Evolutionary conservation across 1,284 basidiomycete genomes (phyloP).

Genomic region (Cronartium quercuum): DNA sequence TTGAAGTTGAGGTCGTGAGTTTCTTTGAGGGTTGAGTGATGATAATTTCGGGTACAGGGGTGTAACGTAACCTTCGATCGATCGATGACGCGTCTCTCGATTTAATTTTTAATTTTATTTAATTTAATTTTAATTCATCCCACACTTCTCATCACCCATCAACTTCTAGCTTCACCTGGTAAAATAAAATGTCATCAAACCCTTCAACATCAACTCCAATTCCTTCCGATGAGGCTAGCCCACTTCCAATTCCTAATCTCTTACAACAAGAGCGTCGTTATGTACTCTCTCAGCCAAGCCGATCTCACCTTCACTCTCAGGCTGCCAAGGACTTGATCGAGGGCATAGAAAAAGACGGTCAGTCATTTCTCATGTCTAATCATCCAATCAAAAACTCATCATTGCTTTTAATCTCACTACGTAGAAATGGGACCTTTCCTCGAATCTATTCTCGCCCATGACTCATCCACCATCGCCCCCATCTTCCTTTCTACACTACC

Average conservation of each 20-base stretch:
- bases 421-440: constrained; percentile 31
- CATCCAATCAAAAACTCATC: background rate
- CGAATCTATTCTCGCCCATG: constrained; percentile 9
- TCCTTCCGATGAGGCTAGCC: constrained; percentile 21
- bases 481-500: constrained; percentile 6
- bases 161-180: background rate
- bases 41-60: background rate
- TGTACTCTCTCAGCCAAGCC: constrained; percentile 60
- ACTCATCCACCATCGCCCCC: background rate
- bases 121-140: background rate
- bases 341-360: constrained; percentile 78
- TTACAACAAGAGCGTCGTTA: constrained; percentile 51
- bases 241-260: constrained; percentile 28
- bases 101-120: background rate
- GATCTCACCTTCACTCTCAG: constrained; percentile 61
- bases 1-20: background rate
- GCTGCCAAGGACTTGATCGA: constrained; percentile 64
- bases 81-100: background rate
- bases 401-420: background rate
- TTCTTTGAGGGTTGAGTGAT: background rate
- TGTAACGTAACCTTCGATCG: background rate
- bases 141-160: background rate
- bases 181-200: background rate
- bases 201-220: background rate
- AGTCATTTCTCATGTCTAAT: constrained; percentile 47